These are phyloP conservation scores for Chalciporus piperatus DNA, from an alignment of 768 basidiomycete species.

Conservation along the genomic window DNA sequence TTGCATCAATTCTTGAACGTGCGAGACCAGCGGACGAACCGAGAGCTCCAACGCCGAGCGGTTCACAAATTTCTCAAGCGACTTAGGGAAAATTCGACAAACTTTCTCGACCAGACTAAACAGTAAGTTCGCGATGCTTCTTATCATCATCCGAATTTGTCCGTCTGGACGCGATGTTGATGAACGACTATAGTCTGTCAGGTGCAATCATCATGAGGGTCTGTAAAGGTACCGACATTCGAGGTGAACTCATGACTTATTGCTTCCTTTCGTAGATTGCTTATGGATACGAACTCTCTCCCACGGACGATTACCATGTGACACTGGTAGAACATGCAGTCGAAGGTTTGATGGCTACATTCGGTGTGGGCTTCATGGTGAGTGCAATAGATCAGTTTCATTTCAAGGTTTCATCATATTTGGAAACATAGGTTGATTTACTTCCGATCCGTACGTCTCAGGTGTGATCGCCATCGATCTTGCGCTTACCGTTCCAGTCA, in stretches of 20 bases:
- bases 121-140: conserved; percentile 1
- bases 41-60: background rate
- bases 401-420: background rate
- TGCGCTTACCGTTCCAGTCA: background rate
- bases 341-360: conserved; percentile 4
- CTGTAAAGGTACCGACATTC: background rate
- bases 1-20: background rate
- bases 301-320: conserved; percentile 1
- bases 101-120: conserved; percentile 4
- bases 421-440: conserved; percentile 2
- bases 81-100: background rate
- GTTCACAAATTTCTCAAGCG: background rate
- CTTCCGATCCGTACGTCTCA: conserved; percentile 1
- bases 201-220: conserved; percentile 5
- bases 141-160: too few relatives aligned
- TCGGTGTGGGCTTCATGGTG: conserved; percentile 6
- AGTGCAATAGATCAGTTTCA: background rate
- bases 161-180: background rate
- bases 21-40: background rate
- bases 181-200: background rate
- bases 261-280: background rate
- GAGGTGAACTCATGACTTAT: background rate
- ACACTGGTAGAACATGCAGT: conserved; percentile 3
- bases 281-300: too few relatives aligned
- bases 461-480: background rate